These are phyloP conservation scores for Cardiospermum halicacabum DNA, from an alignment of 345 rosid species.

Conservation along the genomic window DNA sequence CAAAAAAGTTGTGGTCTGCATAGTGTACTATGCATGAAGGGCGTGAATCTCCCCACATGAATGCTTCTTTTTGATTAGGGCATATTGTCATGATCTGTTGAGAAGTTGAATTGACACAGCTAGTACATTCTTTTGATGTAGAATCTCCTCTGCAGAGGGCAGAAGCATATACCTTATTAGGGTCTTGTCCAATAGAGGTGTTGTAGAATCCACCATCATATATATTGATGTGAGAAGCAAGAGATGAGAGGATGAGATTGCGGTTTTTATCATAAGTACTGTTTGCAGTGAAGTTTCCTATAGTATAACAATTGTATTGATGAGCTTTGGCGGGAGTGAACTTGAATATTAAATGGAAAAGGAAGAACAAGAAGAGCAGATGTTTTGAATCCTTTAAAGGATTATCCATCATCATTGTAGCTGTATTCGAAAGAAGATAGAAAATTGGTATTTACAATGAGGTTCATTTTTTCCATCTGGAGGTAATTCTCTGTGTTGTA, in stretches of 20 bases:
- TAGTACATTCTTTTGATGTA: neutral
- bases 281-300: neutral
- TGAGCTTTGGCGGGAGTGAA: too few species aligned
- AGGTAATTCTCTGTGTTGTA: too few species aligned
- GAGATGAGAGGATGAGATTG: conserved; percentile 11
- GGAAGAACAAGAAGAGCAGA: too few species aligned
- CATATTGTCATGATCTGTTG: conserved; percentile 16
- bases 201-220: neutral
- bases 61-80: conserved; percentile 31
- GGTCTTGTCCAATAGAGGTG: neutral
- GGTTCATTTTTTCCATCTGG: too few species aligned
- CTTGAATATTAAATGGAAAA: too few species aligned
- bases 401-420: too few species aligned
- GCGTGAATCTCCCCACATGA: conserved; percentile 16
- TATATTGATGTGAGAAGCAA: too few species aligned
- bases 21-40: conserved; percentile 32
- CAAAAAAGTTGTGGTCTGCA: conserved; percentile 22
- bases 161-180: neutral
- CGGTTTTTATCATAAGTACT: neutral
- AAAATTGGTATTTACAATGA: too few species aligned
- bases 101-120: conserved; percentile 2
- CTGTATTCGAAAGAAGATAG: too few species aligned
- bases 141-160: conserved; percentile 11
- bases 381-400: too few species aligned
- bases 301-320: too few species aligned